phyloP scores from a whole-genome alignment of 805 yeast genomes.

The Yarrowia bubula region DNA sequence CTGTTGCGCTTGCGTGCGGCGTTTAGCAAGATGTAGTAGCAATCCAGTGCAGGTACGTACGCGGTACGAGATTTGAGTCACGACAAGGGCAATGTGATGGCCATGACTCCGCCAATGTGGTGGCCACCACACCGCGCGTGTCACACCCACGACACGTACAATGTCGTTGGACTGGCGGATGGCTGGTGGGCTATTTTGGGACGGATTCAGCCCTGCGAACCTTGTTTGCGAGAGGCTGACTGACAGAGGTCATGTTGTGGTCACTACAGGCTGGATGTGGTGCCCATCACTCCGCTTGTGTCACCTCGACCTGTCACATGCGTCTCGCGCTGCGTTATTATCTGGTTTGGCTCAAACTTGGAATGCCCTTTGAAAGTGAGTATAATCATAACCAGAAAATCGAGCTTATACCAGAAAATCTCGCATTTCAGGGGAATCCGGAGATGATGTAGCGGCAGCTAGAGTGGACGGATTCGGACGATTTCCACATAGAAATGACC shows the following conservation, averaged over 20 bases:
- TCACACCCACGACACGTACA: too few species aligned
- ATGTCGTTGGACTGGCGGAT: not conserved
- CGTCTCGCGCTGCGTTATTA: not conserved
- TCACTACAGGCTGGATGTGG: not conserved
- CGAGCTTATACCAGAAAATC: too few species aligned
- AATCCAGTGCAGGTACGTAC: not conserved
- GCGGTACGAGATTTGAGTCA: too few species aligned
- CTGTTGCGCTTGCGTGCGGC: too few species aligned
- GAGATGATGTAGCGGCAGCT: too few species aligned
- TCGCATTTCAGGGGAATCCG: too few species aligned
- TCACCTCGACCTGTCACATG: not conserved
- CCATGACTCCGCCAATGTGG: not conserved
- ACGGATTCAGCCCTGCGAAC: slow-evolving; percentile 17
- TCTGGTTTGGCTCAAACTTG: slow-evolving; percentile 10
- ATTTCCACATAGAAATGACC: too few species aligned
- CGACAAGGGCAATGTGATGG: not conserved
- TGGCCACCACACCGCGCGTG: not conserved
- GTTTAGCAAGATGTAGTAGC: not conserved
- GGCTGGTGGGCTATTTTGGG: slow-evolving; percentile 1
- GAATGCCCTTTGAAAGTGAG: not conserved
- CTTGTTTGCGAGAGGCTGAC: slow-evolving; percentile 16
- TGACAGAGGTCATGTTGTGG: not conserved
- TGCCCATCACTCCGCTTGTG: not conserved
- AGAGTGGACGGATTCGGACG: too few species aligned
- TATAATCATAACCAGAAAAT: not conserved